Evolutionary conservation across 176 grass and related monocot genomes (phyloP).

Genomic region (Cenchrus fungigraminus): DNA sequence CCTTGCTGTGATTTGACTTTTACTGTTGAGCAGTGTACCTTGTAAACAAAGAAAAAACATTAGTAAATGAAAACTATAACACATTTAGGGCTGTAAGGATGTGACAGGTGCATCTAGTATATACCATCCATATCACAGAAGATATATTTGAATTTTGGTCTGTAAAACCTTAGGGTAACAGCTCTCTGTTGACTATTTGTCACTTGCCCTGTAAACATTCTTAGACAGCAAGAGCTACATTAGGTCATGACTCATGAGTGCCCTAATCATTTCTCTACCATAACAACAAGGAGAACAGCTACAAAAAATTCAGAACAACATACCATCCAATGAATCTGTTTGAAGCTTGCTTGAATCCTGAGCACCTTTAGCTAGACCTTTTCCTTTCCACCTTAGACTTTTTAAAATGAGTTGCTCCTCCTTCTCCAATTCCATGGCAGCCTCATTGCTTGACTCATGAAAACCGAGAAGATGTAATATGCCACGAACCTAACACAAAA

Average conservation of each 20-base stretch:
- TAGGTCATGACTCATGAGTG: slow-evolving; percentile 42
- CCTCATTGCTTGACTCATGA: slow-evolving; percentile 67
- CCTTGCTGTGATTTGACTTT: slow-evolving; percentile 78
- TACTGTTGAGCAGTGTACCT: slow-evolving; percentile 97
- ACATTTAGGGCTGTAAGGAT: slow-evolving; percentile 33
- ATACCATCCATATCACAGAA: slow-evolving; percentile 99
- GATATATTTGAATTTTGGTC: slow-evolving; percentile 92
- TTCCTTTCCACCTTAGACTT: slow-evolving; percentile 85
- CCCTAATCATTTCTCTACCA: slow-evolving; percentile 35
- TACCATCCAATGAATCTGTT: slow-evolving; percentile 65
- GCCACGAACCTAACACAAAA: slow-evolving; percentile 73
- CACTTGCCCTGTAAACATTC: slow-evolving; percentile 75
- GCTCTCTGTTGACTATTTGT: slow-evolving; percentile 60
- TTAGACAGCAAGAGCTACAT: slow-evolving; percentile 56
- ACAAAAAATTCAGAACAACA: slow-evolving; percentile 32
- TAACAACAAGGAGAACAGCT: slow-evolving; percentile 20
- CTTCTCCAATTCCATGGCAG: slow-evolving; percentile 76
- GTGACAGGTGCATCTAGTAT: slow-evolving; percentile 11
- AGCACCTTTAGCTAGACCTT: slow-evolving; percentile 56
- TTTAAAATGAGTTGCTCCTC: slow-evolving; percentile 87
- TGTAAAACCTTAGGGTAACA: slow-evolving; percentile 87
- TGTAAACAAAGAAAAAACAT: slow-evolving; percentile 31
- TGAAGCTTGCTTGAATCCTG: slow-evolving; percentile 49
- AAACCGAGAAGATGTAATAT: slow-evolving; percentile 91
- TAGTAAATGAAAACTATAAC: slow-evolving; percentile 25